phyloP scores from a whole-genome alignment of 2,329 filamentous ascomycete species.

The Trichophyton equinum region DNA sequence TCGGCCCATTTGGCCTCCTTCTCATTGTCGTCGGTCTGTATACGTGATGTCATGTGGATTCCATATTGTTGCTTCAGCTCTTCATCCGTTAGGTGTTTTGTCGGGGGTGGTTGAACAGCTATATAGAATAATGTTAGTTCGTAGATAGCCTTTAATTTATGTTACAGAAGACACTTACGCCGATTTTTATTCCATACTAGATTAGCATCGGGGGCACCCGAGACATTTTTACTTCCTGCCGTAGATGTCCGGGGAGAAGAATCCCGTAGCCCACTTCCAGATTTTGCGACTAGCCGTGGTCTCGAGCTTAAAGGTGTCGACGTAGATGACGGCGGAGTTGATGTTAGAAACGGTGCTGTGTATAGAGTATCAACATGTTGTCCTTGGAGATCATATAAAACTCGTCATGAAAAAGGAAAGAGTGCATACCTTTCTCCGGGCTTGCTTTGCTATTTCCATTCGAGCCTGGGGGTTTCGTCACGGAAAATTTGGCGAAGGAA shows the following conservation, averaged over 20 bases:
- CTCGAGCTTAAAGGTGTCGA: constrained; percentile 34
- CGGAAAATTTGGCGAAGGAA: constrained; percentile 53
- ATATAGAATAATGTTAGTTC: constrained; percentile 14
- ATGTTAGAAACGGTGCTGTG: constrained; percentile 26
- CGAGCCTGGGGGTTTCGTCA: constrained; percentile 49
- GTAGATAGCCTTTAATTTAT: background rate
- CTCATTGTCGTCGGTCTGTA: constrained; percentile 48
- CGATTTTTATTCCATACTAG: constrained; percentile 60
- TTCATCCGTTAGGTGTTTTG: constrained; percentile 55
- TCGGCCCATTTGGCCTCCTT: constrained; percentile 58
- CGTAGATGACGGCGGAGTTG: constrained; percentile 25
- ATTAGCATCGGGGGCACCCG: constrained; percentile 49
- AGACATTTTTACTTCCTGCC: constrained; percentile 33
- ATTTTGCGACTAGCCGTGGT: constrained; percentile 52
- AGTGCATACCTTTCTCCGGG: constrained; percentile 43
- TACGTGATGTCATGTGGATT: constrained; percentile 53
- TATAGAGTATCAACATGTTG: background rate
- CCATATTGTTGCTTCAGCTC: constrained; percentile 57
- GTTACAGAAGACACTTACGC: constrained; percentile 31
- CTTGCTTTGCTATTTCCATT: constrained; percentile 36
- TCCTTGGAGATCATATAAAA: background rate
- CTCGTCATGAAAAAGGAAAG: background rate
- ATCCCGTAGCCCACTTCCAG: constrained; percentile 42
- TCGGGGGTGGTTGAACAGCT: constrained; percentile 44
- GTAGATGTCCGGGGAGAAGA: constrained; percentile 38